phyloP scores from a whole-genome alignment of 2,329 filamentous ascomycete species.

The Ophiostoma australiae region DNA sequence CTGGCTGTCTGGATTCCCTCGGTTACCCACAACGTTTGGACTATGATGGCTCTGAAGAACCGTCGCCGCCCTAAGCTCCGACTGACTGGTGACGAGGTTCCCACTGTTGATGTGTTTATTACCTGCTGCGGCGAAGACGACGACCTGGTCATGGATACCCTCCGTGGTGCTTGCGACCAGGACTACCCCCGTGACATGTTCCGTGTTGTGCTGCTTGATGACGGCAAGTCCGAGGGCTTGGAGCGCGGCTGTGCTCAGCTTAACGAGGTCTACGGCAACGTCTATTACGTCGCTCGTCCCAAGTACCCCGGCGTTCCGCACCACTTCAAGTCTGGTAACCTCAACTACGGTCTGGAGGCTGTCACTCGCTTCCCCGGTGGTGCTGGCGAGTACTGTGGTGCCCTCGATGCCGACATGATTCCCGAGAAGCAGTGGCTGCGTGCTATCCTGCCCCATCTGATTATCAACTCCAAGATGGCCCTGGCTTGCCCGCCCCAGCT shows the following conservation, averaged over 20 bases:
- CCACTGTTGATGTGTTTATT: conserved; percentile 53
- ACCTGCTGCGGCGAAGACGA: conserved; percentile 55
- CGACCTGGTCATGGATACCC: conserved; percentile 53
- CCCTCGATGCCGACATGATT: conserved; percentile 64
- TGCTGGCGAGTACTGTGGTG: conserved; percentile 55
- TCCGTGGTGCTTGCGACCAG: conserved; percentile 47
- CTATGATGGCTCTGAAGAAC: conserved; percentile 53
- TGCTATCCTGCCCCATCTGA: conserved; percentile 53
- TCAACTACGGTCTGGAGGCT: conserved; percentile 55
- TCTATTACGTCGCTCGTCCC: conserved; percentile 49
- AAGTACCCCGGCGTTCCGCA: conserved; percentile 47
- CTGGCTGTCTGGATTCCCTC: conserved; percentile 50
- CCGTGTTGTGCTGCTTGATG: conserved; percentile 54
- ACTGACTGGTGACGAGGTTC: conserved; percentile 44
- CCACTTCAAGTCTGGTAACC: conserved; percentile 61
- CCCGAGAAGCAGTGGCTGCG: conserved; percentile 57
- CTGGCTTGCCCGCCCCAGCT: conserved; percentile 58
- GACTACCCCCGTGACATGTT: conserved; percentile 52
- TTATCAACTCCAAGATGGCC: conserved; percentile 53
- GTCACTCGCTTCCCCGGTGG: conserved; percentile 49
- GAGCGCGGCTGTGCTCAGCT: conserved; percentile 36
- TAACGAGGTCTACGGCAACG: conserved; percentile 43
- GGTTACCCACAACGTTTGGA: conserved; percentile 54
- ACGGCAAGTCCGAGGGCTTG: conserved; percentile 45
- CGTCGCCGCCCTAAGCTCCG: conserved; percentile 49